Evolutionary conservation across 805 yeast genomes (phyloP).

Genomic region (Hanseniaspora clermontiae): DNA sequence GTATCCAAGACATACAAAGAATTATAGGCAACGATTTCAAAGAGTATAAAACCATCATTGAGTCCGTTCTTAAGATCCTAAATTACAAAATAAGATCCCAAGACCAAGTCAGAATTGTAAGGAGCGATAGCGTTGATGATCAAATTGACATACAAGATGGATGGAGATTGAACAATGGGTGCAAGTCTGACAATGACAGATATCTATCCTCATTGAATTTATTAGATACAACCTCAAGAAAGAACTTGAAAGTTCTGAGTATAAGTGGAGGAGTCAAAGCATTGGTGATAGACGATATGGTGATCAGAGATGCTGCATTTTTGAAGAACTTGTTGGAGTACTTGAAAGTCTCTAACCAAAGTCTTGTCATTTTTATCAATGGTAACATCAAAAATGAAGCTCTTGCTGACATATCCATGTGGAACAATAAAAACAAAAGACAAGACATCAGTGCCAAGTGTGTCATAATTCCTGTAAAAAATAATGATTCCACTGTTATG

Average conservation of each 20-base stretch:
- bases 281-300: conserved; percentile 22
- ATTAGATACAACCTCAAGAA: conserved; percentile 12
- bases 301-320: conserved; percentile 20
- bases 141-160: conserved; percentile 25
- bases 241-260: conserved; percentile 21
- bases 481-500: conserved; percentile 14
- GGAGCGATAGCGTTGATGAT: conserved; percentile 22
- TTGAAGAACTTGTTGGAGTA: conserved; percentile 24
- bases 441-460: conserved; percentile 16
- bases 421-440: conserved; percentile 25
- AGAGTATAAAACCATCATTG: conserved; percentile 17
- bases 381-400: conserved; percentile 26
- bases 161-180: conserved; percentile 24
- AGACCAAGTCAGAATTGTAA: conserved; percentile 24
- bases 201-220: conserved; percentile 23
- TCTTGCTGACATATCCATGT: conserved; percentile 22
- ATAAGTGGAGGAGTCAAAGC: conserved; percentile 19
- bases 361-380: conserved; percentile 21
- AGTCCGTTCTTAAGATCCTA: conserved; percentile 18
- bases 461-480: conserved; percentile 9
- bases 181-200: conserved; percentile 22
- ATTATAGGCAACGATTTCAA: not conserved
- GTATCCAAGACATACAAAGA: not conserved
- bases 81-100: conserved; percentile 23
- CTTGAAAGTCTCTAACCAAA: conserved; percentile 19